Conservation (phyloP, 805 yeast species). For the Nakazawaea wickerhamii region DNA sequence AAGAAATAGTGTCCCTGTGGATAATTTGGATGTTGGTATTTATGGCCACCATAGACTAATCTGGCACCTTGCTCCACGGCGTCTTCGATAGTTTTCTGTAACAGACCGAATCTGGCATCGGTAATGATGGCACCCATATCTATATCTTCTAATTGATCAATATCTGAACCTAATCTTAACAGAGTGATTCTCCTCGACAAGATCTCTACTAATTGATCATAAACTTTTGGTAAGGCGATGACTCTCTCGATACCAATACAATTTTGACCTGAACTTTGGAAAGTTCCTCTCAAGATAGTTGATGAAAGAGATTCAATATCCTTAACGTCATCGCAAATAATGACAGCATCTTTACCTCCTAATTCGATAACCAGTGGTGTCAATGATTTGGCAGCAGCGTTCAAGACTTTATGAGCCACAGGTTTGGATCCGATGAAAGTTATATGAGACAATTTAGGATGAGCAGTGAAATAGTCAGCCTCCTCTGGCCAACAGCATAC, state of each 20-base stretch:
- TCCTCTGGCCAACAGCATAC: conserved; percentile 85
- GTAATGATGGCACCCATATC: conserved; percentile 97
- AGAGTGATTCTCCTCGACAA: conserved; percentile 52
- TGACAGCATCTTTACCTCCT: conserved; percentile 93
- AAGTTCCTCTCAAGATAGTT: conserved; percentile 87
- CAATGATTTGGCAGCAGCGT: conserved; percentile 76
- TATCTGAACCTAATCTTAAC: conserved; percentile 81
- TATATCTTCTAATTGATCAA: conserved; percentile 83
- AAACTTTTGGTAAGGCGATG: conserved; percentile 67
- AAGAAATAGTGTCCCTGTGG: conserved; percentile 93
- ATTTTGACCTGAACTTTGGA: conserved; percentile 96
- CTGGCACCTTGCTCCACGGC: conserved; percentile 83
- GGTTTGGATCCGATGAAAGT: conserved; percentile 96
- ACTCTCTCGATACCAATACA: conserved; percentile 97
- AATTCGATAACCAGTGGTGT: conserved; percentile 95
- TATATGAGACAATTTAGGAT: conserved; percentile 76
- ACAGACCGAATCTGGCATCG: conserved; percentile 59
- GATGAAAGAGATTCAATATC: conserved; percentile 59
- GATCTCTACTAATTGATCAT: conserved; percentile 54
- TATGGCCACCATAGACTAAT: conserved; percentile 74
- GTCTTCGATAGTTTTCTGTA: conserved; percentile 63
- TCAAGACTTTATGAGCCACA: conserved; percentile 83
- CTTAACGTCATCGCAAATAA: conserved; percentile 77
- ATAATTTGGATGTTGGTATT: conserved; percentile 81
- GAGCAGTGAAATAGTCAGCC: conserved; percentile 82